Evolutionary conservation across 345 rosid species (phyloP).

Genomic region (Hibiscus tridactylites): DNA sequence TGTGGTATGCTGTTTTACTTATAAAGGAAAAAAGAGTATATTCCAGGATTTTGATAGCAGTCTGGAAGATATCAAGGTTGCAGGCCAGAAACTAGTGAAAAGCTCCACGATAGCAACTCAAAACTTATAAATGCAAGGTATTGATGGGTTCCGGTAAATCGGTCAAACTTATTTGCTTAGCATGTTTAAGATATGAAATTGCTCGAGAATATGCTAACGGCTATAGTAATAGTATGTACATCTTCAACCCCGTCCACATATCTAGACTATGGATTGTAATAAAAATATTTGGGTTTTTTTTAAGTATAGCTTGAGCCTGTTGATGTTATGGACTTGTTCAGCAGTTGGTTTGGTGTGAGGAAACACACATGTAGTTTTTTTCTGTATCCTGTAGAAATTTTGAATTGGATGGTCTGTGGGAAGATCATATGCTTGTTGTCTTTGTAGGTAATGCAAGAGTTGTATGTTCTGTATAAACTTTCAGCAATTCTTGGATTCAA

Average conservation of each 20-base stretch:
- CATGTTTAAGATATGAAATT: background rate
- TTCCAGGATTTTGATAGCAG: constrained; percentile 18
- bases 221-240: no score
- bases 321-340: no score
- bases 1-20: background rate
- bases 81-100: constrained; percentile 4
- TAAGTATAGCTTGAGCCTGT: no score
- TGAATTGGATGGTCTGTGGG: background rate
- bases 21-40: constrained; percentile 3
- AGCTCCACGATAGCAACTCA: background rate
- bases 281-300: no score
- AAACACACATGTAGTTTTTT: background rate
- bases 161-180: constrained; percentile 14
- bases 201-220: no score
- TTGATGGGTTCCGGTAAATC: constrained; percentile 19
- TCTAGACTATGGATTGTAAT: no score
- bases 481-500: constrained; percentile 10
- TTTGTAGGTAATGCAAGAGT: background rate
- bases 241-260: no score
- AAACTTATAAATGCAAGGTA: constrained; percentile 13
- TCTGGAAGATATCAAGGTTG: constrained; percentile 18
- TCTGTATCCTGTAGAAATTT: constrained; percentile 16
- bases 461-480: constrained; percentile 7
- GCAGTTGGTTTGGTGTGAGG: no score
- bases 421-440: background rate